phyloP scores from a whole-genome alignment of 2,329 filamentous ascomycete genomes.

The Alternaria triticina region DNA sequence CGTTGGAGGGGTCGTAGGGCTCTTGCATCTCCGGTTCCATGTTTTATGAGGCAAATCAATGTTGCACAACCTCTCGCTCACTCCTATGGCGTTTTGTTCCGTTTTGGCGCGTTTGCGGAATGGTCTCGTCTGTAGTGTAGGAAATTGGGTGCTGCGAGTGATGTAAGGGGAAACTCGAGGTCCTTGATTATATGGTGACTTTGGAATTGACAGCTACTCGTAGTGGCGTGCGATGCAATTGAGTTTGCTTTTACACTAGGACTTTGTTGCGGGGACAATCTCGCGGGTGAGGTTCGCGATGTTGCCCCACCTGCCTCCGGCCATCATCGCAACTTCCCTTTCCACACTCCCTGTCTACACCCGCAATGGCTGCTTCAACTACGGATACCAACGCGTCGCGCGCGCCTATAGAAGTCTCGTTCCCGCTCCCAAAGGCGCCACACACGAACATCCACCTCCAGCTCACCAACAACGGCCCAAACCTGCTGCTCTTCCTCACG shows the following conservation, averaged over 20 bases:
- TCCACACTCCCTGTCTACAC: neutral
- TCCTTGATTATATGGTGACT: too few species aligned
- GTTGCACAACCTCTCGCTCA: neutral
- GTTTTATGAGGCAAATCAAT: neutral
- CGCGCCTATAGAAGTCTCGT: constrained; percentile 61
- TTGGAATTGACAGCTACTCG: neutral
- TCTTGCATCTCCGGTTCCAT: constrained; percentile 61
- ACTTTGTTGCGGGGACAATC: neutral
- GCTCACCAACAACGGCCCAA: constrained; percentile 60
- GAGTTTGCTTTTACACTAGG: too few species aligned
- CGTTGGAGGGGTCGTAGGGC: constrained; percentile 69
- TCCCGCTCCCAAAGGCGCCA: constrained; percentile 63
- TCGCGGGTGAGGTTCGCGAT: neutral
- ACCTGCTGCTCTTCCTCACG: constrained; percentile 63
- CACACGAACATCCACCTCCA: constrained; percentile 66
- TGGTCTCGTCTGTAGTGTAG: too few species aligned
- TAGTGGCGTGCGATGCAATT: too few species aligned
- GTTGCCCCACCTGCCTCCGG: constrained; percentile 6
- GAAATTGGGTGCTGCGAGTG: too few species aligned
- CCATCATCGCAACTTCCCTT: constrained; percentile 4
- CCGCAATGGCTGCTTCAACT: constrained; percentile 25
- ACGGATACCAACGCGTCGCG: constrained; percentile 21
- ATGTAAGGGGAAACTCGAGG: too few species aligned
- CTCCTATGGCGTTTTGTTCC: neutral
- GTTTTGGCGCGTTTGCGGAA: neutral